A percentile compares a stretch with the other conserved stretches of the same genome.
Evolutionary conservation across 768 basidiomycete genomes (phyloP).

Genomic region (Naganishia antarctica): DNA sequence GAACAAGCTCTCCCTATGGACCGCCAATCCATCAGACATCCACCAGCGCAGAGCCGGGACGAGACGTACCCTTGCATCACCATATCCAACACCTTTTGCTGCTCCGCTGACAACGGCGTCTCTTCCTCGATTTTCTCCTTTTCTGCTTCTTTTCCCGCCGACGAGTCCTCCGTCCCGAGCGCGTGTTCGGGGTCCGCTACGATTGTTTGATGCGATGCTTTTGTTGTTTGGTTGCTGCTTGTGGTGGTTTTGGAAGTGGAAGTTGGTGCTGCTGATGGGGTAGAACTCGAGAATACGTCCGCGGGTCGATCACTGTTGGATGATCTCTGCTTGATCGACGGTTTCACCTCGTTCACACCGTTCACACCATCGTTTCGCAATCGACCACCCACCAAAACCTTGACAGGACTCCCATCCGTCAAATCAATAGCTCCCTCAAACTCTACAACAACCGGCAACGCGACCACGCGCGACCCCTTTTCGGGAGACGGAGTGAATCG

Average conservation of each 20-base stretch:
- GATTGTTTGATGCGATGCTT: not conserved
- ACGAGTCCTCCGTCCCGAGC: not conserved
- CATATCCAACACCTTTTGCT: slow-evolving; percentile 31
- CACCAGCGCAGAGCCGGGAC: too few species aligned
- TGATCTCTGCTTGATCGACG: not conserved
- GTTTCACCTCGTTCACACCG: not conserved
- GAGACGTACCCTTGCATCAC: slow-evolving; percentile 28
- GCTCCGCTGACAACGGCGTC: slow-evolving; percentile 29
- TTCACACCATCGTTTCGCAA: not conserved
- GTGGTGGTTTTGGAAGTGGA: not conserved
- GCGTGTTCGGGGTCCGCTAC: not conserved
- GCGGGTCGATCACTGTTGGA: not conserved
- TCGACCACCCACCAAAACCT: too few species aligned
- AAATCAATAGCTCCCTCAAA: not conserved
- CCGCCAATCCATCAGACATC: not conserved
- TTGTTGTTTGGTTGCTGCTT: not conserved
- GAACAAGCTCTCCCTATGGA: slow-evolving; percentile 33
- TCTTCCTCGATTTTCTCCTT: slow-evolving; percentile 1
- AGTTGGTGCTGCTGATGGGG: not conserved
- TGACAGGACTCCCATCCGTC: not conserved
- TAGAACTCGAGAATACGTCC: not conserved
- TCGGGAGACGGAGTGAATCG: slow-evolving; percentile 9
- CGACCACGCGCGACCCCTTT: not conserved
- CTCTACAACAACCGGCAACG: not conserved
- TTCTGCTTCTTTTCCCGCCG: not conserved